Evolutionary conservation across 768 basidiomycete genomes (phyloP).

Genomic region (Termitomyces sp.): DNA sequence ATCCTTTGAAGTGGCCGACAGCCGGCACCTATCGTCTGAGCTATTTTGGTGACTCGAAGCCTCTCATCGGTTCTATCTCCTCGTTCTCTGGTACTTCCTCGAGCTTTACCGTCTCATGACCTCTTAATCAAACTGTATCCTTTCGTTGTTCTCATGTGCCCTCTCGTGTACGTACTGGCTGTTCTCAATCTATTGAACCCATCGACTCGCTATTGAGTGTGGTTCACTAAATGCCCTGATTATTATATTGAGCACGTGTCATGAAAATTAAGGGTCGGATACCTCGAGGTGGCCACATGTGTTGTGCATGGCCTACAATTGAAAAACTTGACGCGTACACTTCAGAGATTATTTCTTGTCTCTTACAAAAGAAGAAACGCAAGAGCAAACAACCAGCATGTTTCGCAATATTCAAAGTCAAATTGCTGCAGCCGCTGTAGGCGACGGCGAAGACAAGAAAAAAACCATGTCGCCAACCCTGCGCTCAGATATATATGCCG

Average conservation of each 20-base stretch:
- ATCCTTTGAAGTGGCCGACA: slow-evolving; percentile 17
- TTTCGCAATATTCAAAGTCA: slow-evolving; percentile 42
- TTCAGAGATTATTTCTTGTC: neutral
- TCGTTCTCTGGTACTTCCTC: slow-evolving; percentile 61
- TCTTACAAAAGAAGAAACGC: slow-evolving; percentile 1
- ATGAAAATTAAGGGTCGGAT: slow-evolving; percentile 1
- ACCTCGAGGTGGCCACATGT: slow-evolving; percentile 38
- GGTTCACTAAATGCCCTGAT: neutral
- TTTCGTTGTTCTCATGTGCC: neutral
- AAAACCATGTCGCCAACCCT: slow-evolving; percentile 44
- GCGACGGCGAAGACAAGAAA: slow-evolving; percentile 32
- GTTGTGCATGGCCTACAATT: slow-evolving; percentile 11
- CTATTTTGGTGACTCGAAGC: slow-evolving; percentile 78
- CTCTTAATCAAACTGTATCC: slow-evolving; percentile 1
- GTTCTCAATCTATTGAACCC: neutral
- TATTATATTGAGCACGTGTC: neutral
- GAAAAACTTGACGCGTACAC: slow-evolving; percentile 9
- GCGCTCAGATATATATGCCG: slow-evolving; percentile 45
- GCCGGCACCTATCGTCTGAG: slow-evolving; percentile 67
- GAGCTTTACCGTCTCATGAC: slow-evolving; percentile 52
- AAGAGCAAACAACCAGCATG: slow-evolving; percentile 26
- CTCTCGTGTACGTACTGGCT: slow-evolving; percentile 3
- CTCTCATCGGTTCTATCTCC: slow-evolving; percentile 54
- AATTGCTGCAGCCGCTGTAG: slow-evolving; percentile 27
- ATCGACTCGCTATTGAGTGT: neutral